Evolutionary conservation across 2,329 filamentous ascomycete species (phyloP), one percentile per base, ranked within the genome.

Genomic region (Rhexocercosporidium sp.): DNA sequence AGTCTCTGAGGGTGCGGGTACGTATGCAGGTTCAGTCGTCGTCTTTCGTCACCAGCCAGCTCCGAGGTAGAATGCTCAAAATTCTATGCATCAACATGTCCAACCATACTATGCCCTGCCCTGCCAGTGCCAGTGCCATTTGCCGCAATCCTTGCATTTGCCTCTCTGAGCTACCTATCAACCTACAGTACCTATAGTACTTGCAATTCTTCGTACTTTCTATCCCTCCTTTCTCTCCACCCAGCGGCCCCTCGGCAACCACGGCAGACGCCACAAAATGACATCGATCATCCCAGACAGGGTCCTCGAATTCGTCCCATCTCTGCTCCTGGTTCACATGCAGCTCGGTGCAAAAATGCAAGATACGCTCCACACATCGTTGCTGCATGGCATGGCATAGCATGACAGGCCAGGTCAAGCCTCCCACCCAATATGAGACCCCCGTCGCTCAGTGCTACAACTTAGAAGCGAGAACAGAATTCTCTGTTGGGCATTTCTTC

Each of bases 211-310:
- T 11, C 8, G 12, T n/a, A 8, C n/a, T 47, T 46, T 37, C 12
- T 25, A 22, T 57, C 54, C 20, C 54, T 57, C 12, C n/a, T 14
- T 57, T 39, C n/a, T 37, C n/a, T 20, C 44, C 12, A 27, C 22
- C 31, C n/a, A 27, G 57, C 51, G 16, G 14, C 60, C 27, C 27
- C 54, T 71, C 70, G 70, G 68, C 62, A 70, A 56, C 68, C 49
- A 68, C 71, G 68, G 68, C 65, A 69, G 60, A 62, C 68, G 68
- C 71, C 70, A 71, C 69, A 61, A 60, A 66, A 56, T 39, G 39
- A 31, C 56, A 31, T 59, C 39, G 56, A 59, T 22, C 18, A 60
- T 60, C 57, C 57, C 22, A 25, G 57, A 46, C n/a, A 20, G 22
- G 44, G n/a, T 22, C 5, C 44, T 47, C 4, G 9, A 20, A 47